A percentile compares a stretch with the other conserved stretches of the same genome.
Conservation (phyloP, 2,329 filamentous ascomycete genomes). For the Onygenales sp. region DNA sequence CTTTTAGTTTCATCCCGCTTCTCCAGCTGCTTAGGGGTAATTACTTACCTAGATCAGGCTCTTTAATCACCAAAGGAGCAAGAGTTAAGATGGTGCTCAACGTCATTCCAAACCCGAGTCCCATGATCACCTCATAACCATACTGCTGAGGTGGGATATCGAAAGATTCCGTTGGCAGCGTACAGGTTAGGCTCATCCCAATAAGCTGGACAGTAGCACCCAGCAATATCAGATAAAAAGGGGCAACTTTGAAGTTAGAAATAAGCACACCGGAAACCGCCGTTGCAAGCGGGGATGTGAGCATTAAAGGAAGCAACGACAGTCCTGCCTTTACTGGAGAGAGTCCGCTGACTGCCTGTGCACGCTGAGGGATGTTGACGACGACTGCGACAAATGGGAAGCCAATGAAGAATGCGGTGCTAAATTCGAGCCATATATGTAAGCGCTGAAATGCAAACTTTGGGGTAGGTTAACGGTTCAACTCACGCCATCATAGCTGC, state of each 20-base stretch:
- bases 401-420: slow-evolving; percentile 21
- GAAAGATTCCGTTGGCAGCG: slow-evolving; percentile 8
- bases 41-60: slow-evolving; percentile 19
- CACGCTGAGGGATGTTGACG: slow-evolving; percentile 14
- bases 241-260: slow-evolving; percentile 17
- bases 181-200: slow-evolving; percentile 24
- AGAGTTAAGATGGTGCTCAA: slow-evolving; percentile 23
- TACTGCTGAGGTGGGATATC: slow-evolving; percentile 17
- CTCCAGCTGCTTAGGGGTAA: no score
- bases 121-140: slow-evolving; percentile 28
- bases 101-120: slow-evolving; percentile 28
- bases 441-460: background rate
- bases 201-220: slow-evolving; percentile 22
- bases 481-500: slow-evolving; percentile 26
- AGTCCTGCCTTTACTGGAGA: slow-evolving; percentile 13
- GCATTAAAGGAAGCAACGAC: slow-evolving; percentile 13
- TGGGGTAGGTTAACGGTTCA: slow-evolving; percentile 9
- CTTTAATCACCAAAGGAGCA: slow-evolving; percentile 20
- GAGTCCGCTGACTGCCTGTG: slow-evolving; percentile 14
- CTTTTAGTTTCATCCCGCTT: background rate
- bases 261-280: slow-evolving; percentile 20
- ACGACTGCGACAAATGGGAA: slow-evolving; percentile 13
- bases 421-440: background rate
- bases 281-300: slow-evolving; percentile 13
- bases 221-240: slow-evolving; percentile 22